These are phyloP conservation scores for Prunus davidiana DNA, from an alignment of 306 rosid genomes.

Conservation along the genomic window DNA sequence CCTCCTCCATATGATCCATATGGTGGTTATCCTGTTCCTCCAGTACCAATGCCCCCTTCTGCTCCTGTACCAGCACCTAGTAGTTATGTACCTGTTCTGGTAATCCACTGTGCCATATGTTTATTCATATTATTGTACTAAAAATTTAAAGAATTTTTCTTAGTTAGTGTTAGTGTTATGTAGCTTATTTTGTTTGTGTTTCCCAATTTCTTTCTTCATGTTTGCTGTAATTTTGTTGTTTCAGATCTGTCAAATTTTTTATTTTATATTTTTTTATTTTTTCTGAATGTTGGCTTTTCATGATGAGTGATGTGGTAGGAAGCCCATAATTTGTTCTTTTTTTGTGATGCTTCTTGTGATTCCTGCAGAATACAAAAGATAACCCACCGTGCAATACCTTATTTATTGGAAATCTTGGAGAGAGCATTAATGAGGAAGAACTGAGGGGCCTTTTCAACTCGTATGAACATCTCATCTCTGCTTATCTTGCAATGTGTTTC, in stretches of 20 bases:
- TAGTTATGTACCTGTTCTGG: constrained; percentile 92
- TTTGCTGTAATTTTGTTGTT: neutral
- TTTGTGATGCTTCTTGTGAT: neutral
- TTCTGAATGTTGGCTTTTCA: constrained; percentile 4
- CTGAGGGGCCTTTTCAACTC: constrained; percentile 82
- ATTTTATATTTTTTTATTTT: neutral
- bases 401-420: constrained; percentile 97
- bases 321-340: neutral
- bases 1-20: constrained; percentile 96
- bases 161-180: no score
- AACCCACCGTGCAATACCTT: constrained; percentile 99
- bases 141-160: neutral
- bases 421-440: constrained; percentile 95
- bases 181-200: neutral
- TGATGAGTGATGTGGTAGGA: constrained; percentile 6
- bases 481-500: constrained; percentile 2
- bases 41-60: constrained; percentile 78
- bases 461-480: constrained; percentile 54
- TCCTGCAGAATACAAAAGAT: constrained; percentile 89
- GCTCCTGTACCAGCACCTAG: constrained; percentile 82
- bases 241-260: neutral
- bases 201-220: neutral
- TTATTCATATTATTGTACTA: neutral
- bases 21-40: constrained; percentile 87
- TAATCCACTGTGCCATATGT: constrained; percentile 18